A percentile compares a stretch with the other conserved stretches of the same genome.
These are phyloP conservation scores for Pseudocercospora fijiensis DNA, from an alignment of 2,329 filamentous ascomycete species.

Conservation along the genomic window DNA sequence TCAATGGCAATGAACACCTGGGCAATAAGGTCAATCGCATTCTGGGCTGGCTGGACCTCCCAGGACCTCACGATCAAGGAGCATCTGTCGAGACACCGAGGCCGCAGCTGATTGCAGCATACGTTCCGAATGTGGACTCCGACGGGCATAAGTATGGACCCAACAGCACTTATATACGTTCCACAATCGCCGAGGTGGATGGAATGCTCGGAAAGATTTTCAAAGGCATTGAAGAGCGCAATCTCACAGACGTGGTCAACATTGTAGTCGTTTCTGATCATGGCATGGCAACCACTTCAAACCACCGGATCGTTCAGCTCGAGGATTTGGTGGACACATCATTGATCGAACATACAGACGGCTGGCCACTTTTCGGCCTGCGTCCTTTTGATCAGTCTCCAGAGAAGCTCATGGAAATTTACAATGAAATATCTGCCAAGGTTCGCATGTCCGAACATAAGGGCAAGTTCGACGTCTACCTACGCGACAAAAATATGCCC, in stretches of 20 bases:
- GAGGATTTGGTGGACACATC: conserved; percentile 80
- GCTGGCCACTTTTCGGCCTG: conserved; percentile 90
- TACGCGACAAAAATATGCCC: conserved; percentile 84
- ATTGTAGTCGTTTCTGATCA: conserved; percentile 96
- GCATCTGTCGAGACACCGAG: conserved; percentile 53
- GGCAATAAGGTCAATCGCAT: conserved; percentile 75
- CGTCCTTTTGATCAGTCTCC: conserved; percentile 71
- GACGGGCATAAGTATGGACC: conserved; percentile 88
- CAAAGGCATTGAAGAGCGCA: conserved; percentile 71
- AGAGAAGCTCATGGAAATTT: conserved; percentile 58
- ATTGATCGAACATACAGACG: conserved; percentile 80
- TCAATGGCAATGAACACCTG: conserved; percentile 73
- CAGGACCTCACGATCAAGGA: conserved; percentile 62
- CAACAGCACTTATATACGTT: conserved; percentile 86
- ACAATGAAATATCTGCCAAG: conserved; percentile 57
- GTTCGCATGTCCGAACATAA: conserved; percentile 59
- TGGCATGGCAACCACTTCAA: conserved; percentile 93
- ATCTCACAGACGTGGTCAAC: conserved; percentile 87
- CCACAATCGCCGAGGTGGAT: conserved; percentile 77
- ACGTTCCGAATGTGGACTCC: conserved; percentile 87
- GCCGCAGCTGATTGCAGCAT: conserved; percentile 89
- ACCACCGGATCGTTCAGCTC: conserved; percentile 76
- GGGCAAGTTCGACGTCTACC: conserved; percentile 80
- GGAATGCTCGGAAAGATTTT: conserved; percentile 77
- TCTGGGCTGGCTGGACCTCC: conserved; percentile 78